phyloP scores from a whole-genome alignment of 129 eudicot species.

The Arctium minus region DNA sequence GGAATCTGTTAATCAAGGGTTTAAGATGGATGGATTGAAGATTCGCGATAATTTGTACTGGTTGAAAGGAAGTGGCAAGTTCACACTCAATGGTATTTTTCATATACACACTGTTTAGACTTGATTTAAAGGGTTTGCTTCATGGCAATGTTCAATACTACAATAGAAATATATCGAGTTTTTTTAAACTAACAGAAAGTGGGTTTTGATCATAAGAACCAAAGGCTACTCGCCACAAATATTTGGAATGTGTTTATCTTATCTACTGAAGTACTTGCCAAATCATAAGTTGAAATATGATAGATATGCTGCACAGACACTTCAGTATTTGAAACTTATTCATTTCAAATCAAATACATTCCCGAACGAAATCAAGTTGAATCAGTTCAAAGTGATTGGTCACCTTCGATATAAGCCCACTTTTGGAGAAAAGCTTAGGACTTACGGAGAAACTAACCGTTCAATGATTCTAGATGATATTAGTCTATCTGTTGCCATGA shows the following conservation, averaged over 20 bases:
- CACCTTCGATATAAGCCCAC: neutral
- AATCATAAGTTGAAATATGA: neutral
- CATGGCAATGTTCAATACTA: neutral
- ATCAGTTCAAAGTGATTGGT: neutral
- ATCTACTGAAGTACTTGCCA: neutral
- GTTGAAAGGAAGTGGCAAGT: conserved; percentile 93
- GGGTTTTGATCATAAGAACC: neutral
- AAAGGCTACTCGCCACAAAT: neutral
- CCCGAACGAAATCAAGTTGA: neutral
- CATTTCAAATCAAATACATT: neutral
- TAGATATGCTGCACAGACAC: too few relatives aligned
- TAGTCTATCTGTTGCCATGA: neutral
- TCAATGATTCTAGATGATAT: neutral
- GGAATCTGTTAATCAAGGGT: conserved; percentile 66
- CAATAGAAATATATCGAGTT: neutral
- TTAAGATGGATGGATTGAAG: conserved; percentile 90
- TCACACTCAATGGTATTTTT: conserved; percentile 62
- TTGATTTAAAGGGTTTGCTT: neutral
- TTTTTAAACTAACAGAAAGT: neutral
- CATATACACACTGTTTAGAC: neutral
- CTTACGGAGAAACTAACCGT: neutral
- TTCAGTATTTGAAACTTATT: neutral
- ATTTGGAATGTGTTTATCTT: neutral
- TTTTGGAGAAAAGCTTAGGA: neutral
- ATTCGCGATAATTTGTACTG: conserved; percentile 75